Base-by-base conservation (phyloP, 768 basidiomycete genomes). In the Boletus tomentosulus region DNA sequence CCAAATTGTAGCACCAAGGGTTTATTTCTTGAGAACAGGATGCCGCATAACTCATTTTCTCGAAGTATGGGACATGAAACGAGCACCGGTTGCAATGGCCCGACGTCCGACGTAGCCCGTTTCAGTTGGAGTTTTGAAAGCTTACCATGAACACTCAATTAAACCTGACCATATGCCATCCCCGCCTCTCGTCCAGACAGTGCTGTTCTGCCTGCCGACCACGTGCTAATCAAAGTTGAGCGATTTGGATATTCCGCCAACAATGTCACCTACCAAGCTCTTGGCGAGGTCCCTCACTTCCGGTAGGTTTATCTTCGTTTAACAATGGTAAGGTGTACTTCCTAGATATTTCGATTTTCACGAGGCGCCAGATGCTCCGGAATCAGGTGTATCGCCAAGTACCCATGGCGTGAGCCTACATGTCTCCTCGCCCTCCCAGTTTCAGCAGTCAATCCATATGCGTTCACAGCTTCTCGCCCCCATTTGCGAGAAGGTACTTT, bases 231-330 rank as follows among this genome's bases (percentile, higher is more conserved):
- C 53, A 73, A 72, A 50, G 78, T 87, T 4, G 84, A 86, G 52
- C 77, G 81, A 16, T 87, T 87, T 62, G 86, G 86, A 4, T 87
- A 83, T 65, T 85, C 84, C 28, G 78, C 85, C 39, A 87, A 87
- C 64, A 87, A 87, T 59, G 57, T 87, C 19, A 85, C 86, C 15
- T 87, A 87, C 63, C 84, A 87, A 60, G 76, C 79, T 8, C 68
- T 76, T 8, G 75, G 75, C n/a, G 75, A 76, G 46, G 66, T 62
- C 31, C 65, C 73, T 25, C 71, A 76, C 54, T 77, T 76, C 50
- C 63, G 71, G 74, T 76, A 42, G 31, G 62, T 50, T 19, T 41
- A 2, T 31, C 27, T 47, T 37, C 22, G 12, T 33, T 47, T 28
- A 7, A 3, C 38, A 35, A 4, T 24, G 30, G 44, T 27, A 15